These are phyloP conservation scores for Globisporangium irregulare DNA, from an alignment of 352 stramenopile genomes.

Conservation along the genomic window DNA sequence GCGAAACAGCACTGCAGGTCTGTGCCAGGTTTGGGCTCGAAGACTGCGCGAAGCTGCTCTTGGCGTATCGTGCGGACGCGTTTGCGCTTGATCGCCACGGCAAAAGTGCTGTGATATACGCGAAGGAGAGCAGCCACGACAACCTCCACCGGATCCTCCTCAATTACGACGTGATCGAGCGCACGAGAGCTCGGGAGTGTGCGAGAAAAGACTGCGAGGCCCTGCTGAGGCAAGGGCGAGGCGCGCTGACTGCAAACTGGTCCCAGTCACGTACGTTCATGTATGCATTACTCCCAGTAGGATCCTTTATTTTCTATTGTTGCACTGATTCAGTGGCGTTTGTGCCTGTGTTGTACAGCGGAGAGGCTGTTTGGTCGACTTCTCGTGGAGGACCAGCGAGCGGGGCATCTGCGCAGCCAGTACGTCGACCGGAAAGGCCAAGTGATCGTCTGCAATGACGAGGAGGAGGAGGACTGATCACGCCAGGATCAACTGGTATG, in stretches of 20 bases:
- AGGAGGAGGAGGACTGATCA: constrained; percentile 9
- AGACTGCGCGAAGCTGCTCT: constrained; percentile 53
- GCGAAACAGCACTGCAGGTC: constrained; percentile 55
- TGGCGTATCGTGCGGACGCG: constrained; percentile 36
- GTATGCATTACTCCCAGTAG: background rate
- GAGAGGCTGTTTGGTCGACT: constrained; percentile 42
- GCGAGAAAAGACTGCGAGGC: constrained; percentile 20
- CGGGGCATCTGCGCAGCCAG: constrained; percentile 55
- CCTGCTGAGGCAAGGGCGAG: constrained; percentile 40
- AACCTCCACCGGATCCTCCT: constrained; percentile 38
- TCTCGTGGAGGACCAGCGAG: constrained; percentile 44
- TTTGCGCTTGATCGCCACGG: constrained; percentile 33
- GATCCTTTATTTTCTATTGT: background rate
- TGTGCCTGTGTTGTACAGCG: constrained; percentile 26
- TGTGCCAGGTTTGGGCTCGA: constrained; percentile 50
- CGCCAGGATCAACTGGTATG: background rate
- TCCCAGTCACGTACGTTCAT: constrained; percentile 46
- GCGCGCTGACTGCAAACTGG: constrained; percentile 43
- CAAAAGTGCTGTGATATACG: constrained; percentile 42
- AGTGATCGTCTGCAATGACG: constrained; percentile 47
- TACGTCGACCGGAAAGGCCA: constrained; percentile 49
- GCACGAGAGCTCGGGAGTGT: constrained; percentile 28
- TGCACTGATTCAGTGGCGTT: too few species aligned
- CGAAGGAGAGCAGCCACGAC: constrained; percentile 29
- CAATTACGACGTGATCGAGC: constrained; percentile 44